A percentile compares a stretch with the other conserved stretches of the same genome.
phyloP scores from a whole-genome alignment of 169 alveolate genomes.

The Cyclospora cayetanensis region DNA sequence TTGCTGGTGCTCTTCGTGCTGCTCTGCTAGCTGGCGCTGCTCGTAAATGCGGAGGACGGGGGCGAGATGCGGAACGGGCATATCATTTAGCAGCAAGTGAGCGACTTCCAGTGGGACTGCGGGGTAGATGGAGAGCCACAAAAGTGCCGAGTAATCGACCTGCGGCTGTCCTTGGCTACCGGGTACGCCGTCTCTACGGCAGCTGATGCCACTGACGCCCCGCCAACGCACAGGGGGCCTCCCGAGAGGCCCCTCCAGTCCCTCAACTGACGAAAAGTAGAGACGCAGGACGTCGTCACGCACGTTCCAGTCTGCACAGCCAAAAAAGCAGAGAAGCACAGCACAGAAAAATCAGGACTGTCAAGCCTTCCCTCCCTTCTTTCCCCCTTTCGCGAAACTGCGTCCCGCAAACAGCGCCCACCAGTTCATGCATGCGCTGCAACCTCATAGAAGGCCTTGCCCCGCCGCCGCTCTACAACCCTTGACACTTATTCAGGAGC shows the following conservation, averaged over 20 bases:
- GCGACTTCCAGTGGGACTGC: conserved; percentile 45
- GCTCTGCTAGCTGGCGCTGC: conserved; percentile 38
- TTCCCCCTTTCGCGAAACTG: not conserved
- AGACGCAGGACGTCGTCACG: conserved; percentile 2
- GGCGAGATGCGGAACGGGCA: conserved; percentile 39
- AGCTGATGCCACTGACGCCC: not conserved
- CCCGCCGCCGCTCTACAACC: too few relatives aligned
- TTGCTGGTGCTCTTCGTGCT: conserved; percentile 53
- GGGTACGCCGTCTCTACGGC: too few relatives aligned
- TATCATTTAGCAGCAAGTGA: conserved; percentile 43
- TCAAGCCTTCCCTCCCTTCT: not conserved
- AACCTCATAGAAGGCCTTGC: too few relatives aligned
- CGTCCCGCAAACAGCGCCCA: too few relatives aligned
- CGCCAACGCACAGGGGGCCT: not conserved
- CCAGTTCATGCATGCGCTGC: too few relatives aligned
- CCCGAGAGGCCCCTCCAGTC: not conserved
- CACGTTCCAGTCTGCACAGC: not conserved
- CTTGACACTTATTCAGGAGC: too few relatives aligned
- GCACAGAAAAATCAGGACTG: not conserved
- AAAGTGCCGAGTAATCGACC: not conserved
- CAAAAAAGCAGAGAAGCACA: not conserved
- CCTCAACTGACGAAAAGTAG: conserved; percentile 21
- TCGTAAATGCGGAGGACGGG: conserved; percentile 9
- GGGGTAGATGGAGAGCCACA: conserved; percentile 36
- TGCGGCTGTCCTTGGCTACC: not conserved